Base-by-base conservation (phyloP, 345 rosid genomes). In the Ceriops decandra region DNA sequence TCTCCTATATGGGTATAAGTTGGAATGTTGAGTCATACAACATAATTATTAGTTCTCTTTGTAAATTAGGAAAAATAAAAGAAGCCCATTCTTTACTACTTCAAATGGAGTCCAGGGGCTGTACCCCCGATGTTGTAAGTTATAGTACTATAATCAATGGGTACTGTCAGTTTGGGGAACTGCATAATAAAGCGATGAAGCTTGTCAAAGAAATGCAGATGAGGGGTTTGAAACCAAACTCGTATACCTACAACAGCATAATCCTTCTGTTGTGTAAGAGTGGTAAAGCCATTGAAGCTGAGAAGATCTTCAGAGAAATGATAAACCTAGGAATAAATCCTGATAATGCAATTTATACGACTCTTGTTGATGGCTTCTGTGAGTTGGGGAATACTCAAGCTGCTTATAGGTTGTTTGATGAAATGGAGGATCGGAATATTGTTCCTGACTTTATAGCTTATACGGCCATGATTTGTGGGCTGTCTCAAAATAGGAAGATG, bases 1-100 rank as follows among this genome's bases (percentile, higher is more conserved):
- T 95, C 71, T 74, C 85, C 35, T 70, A 74, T 38, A 67, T 74
- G 65, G 97, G 97, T 73, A 79, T 88, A 22, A 80, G 74, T 76
- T 95, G 99, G 97, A 87, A 89, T 38, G 81, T 85, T 19, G 74
- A 80, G 57, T 86, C 97, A 26, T 87, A 87, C 71, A 95, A 95
- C 77, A 88, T 87, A 51, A 68, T 89, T 38, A 70, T 95, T 73
- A 85, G 85, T 74, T 81, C 81, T 36, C 78, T 91, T 57, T 87
- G 91, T 74, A 84, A 54, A 60, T 74, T 77, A 38, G 87, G 86
- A 72, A 89, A 79, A 35, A 54, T 84, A 61, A 85, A 73, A 69
- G 99, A 89, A 80, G 97, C 93, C 1, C 99, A 91, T 76, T 72
- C 63, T 80, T 76, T 91, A 27, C 84, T 91, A 17, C 33, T 87